Evolutionary conservation across 352 stramenopile species (phyloP).

Genomic region (Globisporangium megalacanthum): DNA sequence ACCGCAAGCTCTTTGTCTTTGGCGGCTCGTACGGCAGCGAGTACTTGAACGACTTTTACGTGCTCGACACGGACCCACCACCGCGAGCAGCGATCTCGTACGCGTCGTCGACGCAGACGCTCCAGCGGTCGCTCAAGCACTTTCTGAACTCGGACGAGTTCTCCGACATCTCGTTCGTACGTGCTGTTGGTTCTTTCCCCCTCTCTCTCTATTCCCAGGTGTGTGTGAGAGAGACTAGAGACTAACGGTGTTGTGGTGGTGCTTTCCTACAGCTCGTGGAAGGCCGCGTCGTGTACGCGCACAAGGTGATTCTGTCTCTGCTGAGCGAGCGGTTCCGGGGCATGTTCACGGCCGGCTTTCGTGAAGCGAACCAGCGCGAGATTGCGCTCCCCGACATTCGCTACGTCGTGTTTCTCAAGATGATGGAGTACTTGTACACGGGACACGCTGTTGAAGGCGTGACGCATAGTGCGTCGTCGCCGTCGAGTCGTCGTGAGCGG

Average conservation of each 20-base stretch:
- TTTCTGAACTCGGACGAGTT: conserved; percentile 94
- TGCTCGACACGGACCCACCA: conserved; percentile 92
- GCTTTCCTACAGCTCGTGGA: conserved; percentile 77
- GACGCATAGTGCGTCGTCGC: background rate
- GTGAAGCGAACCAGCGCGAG: conserved; percentile 69
- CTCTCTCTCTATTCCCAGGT: background rate
- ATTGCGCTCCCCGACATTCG: conserved; percentile 90
- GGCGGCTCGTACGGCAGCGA: conserved; percentile 89
- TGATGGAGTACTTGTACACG: conserved; percentile 96
- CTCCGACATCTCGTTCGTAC: conserved; percentile 92
- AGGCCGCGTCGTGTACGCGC: conserved; percentile 87
- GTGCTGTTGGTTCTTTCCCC: conserved; percentile 12
- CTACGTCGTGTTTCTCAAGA: conserved; percentile 87
- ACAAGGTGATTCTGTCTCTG: conserved; percentile 93
- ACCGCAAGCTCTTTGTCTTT: conserved; percentile 93
- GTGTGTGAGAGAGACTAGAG: too few species aligned
- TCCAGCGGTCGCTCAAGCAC: conserved; percentile 75
- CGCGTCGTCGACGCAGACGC: conserved; percentile 47
- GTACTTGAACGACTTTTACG: conserved; percentile 94
- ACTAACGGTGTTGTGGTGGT: background rate
- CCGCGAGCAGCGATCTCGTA: conserved; percentile 80
- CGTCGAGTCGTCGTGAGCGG: background rate
- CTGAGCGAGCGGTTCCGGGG: conserved; percentile 91
- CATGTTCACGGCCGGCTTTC: conserved; percentile 94
- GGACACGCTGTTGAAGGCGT: conserved; percentile 33